phyloP scores from a whole-genome alignment of 768 basidiomycete genomes.

The Hygrophorus russula region DNA sequence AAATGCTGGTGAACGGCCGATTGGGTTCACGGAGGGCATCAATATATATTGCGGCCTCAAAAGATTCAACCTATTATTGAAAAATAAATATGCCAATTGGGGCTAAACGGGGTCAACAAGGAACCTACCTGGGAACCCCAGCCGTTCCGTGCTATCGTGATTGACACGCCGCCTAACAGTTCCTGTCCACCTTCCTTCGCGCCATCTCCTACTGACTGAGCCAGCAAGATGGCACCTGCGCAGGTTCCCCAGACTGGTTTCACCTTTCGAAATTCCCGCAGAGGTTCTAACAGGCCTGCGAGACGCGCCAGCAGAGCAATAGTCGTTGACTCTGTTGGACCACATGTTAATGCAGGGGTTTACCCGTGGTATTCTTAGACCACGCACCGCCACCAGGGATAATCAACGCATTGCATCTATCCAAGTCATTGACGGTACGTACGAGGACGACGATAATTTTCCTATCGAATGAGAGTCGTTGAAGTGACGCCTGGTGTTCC shows the following conservation, averaged over 20 bases:
- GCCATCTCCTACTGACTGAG: slow-evolving; percentile 57
- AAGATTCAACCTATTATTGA: slow-evolving; percentile 66
- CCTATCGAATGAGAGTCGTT: slow-evolving; percentile 37
- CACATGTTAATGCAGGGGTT: neutral
- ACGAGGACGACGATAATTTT: slow-evolving; percentile 47
- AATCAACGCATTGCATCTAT: slow-evolving; percentile 70
- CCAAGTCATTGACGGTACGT: slow-evolving; percentile 65
- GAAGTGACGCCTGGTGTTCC: slow-evolving; percentile 70
- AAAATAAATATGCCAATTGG: neutral
- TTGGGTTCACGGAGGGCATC: slow-evolving; percentile 48
- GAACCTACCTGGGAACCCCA: slow-evolving; percentile 81
- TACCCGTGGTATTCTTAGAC: neutral
- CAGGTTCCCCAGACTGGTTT: slow-evolving; percentile 94
- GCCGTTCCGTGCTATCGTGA: slow-evolving; percentile 78
- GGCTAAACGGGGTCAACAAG: neutral
- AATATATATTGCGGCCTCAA: slow-evolving; percentile 68
- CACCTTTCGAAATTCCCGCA: slow-evolving; percentile 55
- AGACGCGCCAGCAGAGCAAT: slow-evolving; percentile 70
- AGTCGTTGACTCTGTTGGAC: slow-evolving; percentile 71
- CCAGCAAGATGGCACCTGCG: slow-evolving; percentile 86
- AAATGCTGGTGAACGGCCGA: slow-evolving; percentile 67
- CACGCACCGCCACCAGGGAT: slow-evolving; percentile 82
- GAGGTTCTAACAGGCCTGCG: slow-evolving; percentile 70
- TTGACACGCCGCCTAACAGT: slow-evolving; percentile 67
- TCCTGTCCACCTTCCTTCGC: slow-evolving; percentile 85